Conservation (phyloP, 148 eudicot species). For the Gaultheria prostrata region DNA sequence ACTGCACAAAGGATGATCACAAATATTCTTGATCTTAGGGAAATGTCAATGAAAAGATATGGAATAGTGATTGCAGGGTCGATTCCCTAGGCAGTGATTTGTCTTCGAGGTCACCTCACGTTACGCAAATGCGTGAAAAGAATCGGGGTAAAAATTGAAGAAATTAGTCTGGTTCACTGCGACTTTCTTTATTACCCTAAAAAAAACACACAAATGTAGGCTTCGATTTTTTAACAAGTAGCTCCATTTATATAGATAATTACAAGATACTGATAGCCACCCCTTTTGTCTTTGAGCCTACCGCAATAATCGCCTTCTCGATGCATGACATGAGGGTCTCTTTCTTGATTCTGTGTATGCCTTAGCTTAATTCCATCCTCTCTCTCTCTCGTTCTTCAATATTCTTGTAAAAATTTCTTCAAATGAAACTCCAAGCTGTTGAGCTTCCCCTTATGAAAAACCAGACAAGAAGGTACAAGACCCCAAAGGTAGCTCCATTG, state of each 20-base stretch:
- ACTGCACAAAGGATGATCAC: no score
- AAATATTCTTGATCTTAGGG: no score
- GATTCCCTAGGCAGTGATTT: no score
- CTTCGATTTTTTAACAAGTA: no score
- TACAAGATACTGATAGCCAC: constrained; percentile 20
- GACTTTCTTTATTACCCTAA: no score
- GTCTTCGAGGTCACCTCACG: no score
- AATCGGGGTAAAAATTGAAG: no score
- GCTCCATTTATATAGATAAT: no score
- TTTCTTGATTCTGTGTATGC: background rate
- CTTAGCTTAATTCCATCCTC: background rate
- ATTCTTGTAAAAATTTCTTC: background rate
- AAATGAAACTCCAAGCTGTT: constrained; percentile 34
- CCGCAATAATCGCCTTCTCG: constrained; percentile 17
- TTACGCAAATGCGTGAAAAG: no score
- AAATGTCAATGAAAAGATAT: no score
- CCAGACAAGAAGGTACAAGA: constrained; percentile 29
- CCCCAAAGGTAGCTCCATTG: constrained; percentile 30
- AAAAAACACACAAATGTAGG: background rate
- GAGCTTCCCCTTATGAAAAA: constrained; percentile 37
- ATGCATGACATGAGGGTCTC: background rate
- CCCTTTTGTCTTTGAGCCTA: constrained; percentile 21
- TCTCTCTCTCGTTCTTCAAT: constrained; percentile 10
- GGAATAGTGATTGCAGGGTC: no score
- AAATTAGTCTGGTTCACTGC: no score